Base-by-base conservation (phyloP, 352 stramenopile genomes). In the Halophytophthora polymorphica region DNA sequence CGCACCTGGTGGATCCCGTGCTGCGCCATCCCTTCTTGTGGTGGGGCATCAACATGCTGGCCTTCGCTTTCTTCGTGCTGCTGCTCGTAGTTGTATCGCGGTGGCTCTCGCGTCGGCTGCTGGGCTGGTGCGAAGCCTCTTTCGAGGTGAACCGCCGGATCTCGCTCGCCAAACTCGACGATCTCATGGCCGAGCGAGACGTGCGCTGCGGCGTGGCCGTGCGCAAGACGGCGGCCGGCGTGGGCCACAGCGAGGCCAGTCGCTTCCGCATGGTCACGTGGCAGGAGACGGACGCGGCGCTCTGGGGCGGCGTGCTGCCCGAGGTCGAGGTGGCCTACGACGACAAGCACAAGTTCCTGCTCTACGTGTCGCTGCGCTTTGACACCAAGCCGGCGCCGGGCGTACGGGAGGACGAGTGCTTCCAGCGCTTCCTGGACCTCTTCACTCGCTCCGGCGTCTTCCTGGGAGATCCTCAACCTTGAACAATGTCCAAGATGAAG, bases 41-140 rank as follows among this genome's bases (percentile, higher is more conserved):
- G 95, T 98, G 98, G 74, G 48, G 56, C 7, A 58, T 98, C 34
- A 98, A 95, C 42, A 77, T 99, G 36, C 3, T 95, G 2, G 48
- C 86, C 5, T 97, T 93, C 66, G 61, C 63, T 0, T 6, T 78
- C 23, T 83, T 94, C 23, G 55, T 77, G 1, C 66, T 71, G 31
- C 14, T 66, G 3, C 40, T 97, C 13, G 64, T 78, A 25, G 43
- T 58, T 14, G 12, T 88, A 11, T 84, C 89, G 6, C 36, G 58
- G 14, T 58, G 57, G 35, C 44, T 89, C 40, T 64, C 74, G 11
- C 79, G 66, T 36, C 77, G 80, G 33, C 76, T 75, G 37, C 69
- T 97, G 35, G 95, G 94, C 5, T 84, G 85, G 41, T 96, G 86
- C 28, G 94, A 89, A 4, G 57, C 98, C 14, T 84, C 77, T 22